phyloP scores from a whole-genome alignment of 805 yeast species.

The Kodamaea neixiangensis region DNA sequence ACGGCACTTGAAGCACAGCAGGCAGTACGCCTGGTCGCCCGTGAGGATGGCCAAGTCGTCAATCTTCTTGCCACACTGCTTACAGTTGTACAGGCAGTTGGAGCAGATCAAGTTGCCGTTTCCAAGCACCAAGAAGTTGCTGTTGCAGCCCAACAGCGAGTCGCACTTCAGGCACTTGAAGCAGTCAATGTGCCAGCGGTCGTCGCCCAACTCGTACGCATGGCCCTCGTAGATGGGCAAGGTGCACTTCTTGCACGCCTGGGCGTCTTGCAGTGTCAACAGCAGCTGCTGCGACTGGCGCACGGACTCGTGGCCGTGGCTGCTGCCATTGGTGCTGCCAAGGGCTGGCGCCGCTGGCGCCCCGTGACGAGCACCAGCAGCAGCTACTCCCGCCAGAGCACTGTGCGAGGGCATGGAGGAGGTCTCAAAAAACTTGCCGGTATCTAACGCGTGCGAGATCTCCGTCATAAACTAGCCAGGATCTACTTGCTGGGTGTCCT shows the following conservation, averaged over 20 bases:
- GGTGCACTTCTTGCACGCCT: conserved; percentile 43
- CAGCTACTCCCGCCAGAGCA: background rate
- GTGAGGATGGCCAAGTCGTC: conserved; percentile 93
- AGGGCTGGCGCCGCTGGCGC: no score
- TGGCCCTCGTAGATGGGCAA: conserved; percentile 77
- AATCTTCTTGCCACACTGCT: conserved; percentile 80
- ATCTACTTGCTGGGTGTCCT: background rate
- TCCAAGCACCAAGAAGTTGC: conserved; percentile 88
- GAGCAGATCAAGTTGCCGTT: conserved; percentile 90
- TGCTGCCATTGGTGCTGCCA: background rate
- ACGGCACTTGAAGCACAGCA: conserved; percentile 85
- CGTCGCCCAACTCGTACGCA: conserved; percentile 92
- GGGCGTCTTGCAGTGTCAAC: conserved; percentile 16
- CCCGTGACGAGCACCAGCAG: background rate
- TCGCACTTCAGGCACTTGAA: conserved; percentile 87
- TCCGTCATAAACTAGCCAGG: background rate
- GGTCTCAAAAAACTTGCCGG: conserved; percentile 1
- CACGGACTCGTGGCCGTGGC: background rate
- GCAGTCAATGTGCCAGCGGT: conserved; percentile 94
- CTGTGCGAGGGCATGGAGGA: background rate
- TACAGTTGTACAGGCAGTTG: conserved; percentile 89
- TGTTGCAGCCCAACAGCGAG: conserved; percentile 76
- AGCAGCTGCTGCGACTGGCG: conserved; percentile 7
- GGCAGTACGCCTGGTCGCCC: conserved; percentile 93
- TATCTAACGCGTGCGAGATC: background rate